phyloP scores from a whole-genome alignment of 805 yeast species.

The Candida coquimbonensis region DNA sequence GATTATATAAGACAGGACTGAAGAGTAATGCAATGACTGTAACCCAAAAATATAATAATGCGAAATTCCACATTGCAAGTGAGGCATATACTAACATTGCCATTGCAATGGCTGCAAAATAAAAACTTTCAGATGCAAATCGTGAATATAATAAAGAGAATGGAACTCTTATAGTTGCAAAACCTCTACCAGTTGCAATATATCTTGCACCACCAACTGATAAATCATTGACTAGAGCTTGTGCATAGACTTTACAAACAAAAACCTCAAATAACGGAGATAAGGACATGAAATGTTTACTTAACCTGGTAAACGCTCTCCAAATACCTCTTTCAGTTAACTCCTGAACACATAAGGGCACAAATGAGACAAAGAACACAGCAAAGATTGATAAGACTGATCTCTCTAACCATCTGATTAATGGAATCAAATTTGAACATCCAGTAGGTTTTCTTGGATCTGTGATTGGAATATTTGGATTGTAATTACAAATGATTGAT shows the following conservation, averaged over 20 bases:
- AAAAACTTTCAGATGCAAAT: conserved; percentile 61
- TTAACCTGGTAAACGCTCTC: conserved; percentile 56
- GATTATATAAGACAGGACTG: conserved; percentile 59
- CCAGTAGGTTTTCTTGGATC: conserved; percentile 60
- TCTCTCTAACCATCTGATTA: conserved; percentile 68
- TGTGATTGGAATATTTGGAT: conserved; percentile 50
- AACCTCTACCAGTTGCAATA: conserved; percentile 78
- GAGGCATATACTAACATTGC: conserved; percentile 51
- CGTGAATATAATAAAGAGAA: conserved; percentile 60
- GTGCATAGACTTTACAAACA: conserved; percentile 70
- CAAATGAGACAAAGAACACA: conserved; percentile 66
- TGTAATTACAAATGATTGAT: conserved; percentile 53
- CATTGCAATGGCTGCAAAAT: conserved; percentile 51
- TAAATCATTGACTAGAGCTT: conserved; percentile 59
- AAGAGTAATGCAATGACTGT: conserved; percentile 46
- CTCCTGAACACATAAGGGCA: conserved; percentile 74
- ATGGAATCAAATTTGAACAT: conserved; percentile 64
- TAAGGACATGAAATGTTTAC: conserved; percentile 60
- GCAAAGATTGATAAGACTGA: conserved; percentile 68
- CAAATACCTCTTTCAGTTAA: conserved; percentile 69
- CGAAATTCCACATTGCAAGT: conserved; percentile 53
- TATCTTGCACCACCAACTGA: conserved; percentile 77
- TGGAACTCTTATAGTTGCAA: conserved; percentile 67
- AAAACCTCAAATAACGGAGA: conserved; percentile 78
- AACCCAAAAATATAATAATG: conserved; percentile 57